Evolutionary conservation across 345 rosid species (phyloP), one percentile per base, ranked within the genome.

Genomic region (Rubroshorea leprosula): DNA sequence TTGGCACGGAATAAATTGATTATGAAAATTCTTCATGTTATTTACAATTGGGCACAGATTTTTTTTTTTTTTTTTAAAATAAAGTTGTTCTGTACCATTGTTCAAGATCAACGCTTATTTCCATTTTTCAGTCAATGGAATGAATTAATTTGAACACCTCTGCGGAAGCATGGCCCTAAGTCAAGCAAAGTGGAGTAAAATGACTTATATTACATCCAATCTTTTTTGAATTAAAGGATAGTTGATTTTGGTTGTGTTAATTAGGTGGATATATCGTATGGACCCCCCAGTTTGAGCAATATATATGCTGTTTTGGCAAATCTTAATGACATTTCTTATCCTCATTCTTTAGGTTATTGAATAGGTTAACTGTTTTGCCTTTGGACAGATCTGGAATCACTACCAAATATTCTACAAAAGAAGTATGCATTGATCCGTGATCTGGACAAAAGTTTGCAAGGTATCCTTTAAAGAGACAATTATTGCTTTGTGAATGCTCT

Each of bases 371-470:
- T 29, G 49, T n/a, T 23, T 59, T 2, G 48, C 14, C 10, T 59
- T n/a, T 64, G 6, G 51, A 44, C 78, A 89, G 97, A 83, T 75
- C 76, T 93, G 62, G 97, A 89, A 60, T 78, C 94, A 2, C 58
- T 89, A 54, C 90, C 99, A 3, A 70, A 79, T 76, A 85, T 80
- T 50, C 77, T 93, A 52, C 97, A 89, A 69, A 93, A 87, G 81
- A 93, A 89, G 67, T 93, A 87, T 63, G 71, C 91, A 3, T 73
- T 93, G 70, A 62, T 93, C 39, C 91, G 84, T 49, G 94, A 89
- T 66, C 89, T 93, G 23, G 99, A 93, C 62, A 79, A 77, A 66
- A 93, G 99, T 62, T 79, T 93, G 73, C 94, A 86, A 75, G 99
- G 99, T 89, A 80, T 7, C 11, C 35, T 26, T 7, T 38, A 22